A percentile compares a stretch with the other conserved stretches of the same genome.
Conservation (phyloP, 371 early-diverging fungal species). For the Mortierella sp. region DNA sequence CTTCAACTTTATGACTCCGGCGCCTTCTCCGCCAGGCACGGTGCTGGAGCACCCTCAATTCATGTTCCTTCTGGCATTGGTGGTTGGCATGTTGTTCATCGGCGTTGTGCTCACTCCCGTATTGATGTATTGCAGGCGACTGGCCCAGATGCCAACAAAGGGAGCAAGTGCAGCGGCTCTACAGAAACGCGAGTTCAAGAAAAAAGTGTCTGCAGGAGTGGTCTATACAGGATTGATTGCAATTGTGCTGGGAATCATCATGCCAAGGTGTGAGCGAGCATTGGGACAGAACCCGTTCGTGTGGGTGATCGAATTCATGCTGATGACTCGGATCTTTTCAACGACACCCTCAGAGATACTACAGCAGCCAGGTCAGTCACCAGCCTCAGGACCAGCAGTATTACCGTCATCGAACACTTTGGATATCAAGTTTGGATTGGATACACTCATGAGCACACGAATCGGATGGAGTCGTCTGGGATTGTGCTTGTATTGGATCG, state of each 20-base stretch:
- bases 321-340: conserved; percentile 31
- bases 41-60: conserved; percentile 43
- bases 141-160: conserved; percentile 63
- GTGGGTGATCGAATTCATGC: conserved; percentile 51
- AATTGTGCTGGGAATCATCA: conserved; percentile 38
- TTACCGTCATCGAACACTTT: background rate
- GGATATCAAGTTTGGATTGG: conserved; percentile 20
- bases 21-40: conserved; percentile 15
- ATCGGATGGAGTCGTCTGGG: conserved; percentile 57
- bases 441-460: conserved; percentile 20
- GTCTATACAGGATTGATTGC: conserved; percentile 36
- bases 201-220: conserved; percentile 38
- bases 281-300: conserved; percentile 52
- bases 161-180: conserved; percentile 33
- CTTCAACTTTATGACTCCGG: conserved; percentile 25
- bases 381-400: background rate
- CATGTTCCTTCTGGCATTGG: conserved; percentile 55
- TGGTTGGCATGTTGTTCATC: conserved; percentile 78
- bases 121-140: conserved; percentile 60
- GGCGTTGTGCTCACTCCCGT: conserved; percentile 67
- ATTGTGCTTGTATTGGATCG: conserved; percentile 69
- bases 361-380: conserved; percentile 13
- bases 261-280: conserved; percentile 40
- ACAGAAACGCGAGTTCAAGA: conserved; percentile 53
- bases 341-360: background rate